Percentiles rank a stretch among this genome's conserved stretches.
These are phyloP conservation scores for Termitomyces sp. DNA, from an alignment of 768 basidiomycete genomes.

Conservation along the genomic window DNA sequence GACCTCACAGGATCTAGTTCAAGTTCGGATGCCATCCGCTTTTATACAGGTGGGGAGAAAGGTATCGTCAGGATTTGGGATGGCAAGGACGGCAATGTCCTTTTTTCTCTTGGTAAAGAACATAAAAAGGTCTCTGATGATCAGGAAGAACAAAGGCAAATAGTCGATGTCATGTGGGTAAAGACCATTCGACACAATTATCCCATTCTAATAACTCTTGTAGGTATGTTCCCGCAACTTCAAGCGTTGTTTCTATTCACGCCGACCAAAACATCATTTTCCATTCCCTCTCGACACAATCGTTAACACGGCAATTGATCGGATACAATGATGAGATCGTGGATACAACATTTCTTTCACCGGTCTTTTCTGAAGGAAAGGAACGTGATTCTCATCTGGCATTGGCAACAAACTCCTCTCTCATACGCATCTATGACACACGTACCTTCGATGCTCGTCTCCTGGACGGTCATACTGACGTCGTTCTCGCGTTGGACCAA, in stretches of 20 bases:
- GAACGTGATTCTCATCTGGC: constrained; percentile 73
- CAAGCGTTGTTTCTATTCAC: constrained; percentile 77
- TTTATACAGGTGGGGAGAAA: constrained; percentile 92
- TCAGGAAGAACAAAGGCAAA: constrained; percentile 81
- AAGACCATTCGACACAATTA: not conserved
- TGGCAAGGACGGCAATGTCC: constrained; percentile 56
- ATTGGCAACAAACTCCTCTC: constrained; percentile 95
- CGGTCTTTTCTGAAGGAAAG: constrained; percentile 20
- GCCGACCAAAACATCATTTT: constrained; percentile 97
- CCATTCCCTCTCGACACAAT: constrained; percentile 69
- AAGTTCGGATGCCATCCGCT: constrained; percentile 43
- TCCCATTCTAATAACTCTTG: constrained; percentile 14
- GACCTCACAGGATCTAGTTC: constrained; percentile 42
- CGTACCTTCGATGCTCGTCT: constrained; percentile 78
- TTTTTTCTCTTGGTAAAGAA: constrained; percentile 57
- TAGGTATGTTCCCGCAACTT: constrained; percentile 67
- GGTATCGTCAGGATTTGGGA: constrained; percentile 88
- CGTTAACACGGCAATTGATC: constrained; percentile 76
- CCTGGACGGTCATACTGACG: constrained; percentile 85
- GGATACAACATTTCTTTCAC: constrained; percentile 76
- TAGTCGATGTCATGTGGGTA: constrained; percentile 78
- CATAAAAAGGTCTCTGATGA: constrained; percentile 42
- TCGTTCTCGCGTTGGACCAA: constrained; percentile 82
- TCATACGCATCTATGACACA: constrained; percentile 86
- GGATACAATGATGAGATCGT: constrained; percentile 99